Evolutionary conservation across 73 alveolate species (phyloP), one percentile per base, ranked within the genome.

Genomic region (Tetrahymena elliotti): DNA sequence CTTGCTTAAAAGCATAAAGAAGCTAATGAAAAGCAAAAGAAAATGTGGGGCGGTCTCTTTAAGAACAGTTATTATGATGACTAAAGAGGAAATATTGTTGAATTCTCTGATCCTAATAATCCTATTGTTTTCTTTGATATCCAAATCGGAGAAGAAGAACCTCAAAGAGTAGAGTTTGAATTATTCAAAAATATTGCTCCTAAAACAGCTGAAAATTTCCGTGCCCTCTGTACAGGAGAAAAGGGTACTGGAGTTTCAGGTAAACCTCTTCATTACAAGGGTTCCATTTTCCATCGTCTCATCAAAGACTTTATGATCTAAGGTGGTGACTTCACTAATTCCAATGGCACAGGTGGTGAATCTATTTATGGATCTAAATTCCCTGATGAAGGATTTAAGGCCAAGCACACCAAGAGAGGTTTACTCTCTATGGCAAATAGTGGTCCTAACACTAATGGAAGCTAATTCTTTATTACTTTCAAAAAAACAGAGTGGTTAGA

Each of bases 151-250:
- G 97, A 96, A 31, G 97, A 97, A 20, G 98, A 97, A 95, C 96
- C 96, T 34, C 93, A 94, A 83, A 97, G 99, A 99, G 97, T 99
- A 9, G 98, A 97, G 34, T 96, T 99, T 31, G 99, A 98, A 95
- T 97, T 99, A 54, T 99, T 97, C 94, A 97, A 97, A 13, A 97
- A 98, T 84, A 96, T 97, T 27, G 98, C 97, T 38, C 99, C 99
- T 93, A 97, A 97, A 92, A 99, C 99, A 8, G 99, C 99, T 2
- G 99, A 99, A 95, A 99, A 99, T 96, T 99, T 99, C 97, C 97
- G 99, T 93, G 98, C 99, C 84, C 98, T 99, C 31, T 99, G 99
- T 94, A 99, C 99, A 10, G 99, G 99, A 10, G 99, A 99, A 94
- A 98, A 97, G 83, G 98, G 97, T 38, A 93, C 53, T 83, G 98